phyloP scores from a whole-genome alignment of 495 filamentous ascomycete species.

The Neurospora sp. region DNA sequence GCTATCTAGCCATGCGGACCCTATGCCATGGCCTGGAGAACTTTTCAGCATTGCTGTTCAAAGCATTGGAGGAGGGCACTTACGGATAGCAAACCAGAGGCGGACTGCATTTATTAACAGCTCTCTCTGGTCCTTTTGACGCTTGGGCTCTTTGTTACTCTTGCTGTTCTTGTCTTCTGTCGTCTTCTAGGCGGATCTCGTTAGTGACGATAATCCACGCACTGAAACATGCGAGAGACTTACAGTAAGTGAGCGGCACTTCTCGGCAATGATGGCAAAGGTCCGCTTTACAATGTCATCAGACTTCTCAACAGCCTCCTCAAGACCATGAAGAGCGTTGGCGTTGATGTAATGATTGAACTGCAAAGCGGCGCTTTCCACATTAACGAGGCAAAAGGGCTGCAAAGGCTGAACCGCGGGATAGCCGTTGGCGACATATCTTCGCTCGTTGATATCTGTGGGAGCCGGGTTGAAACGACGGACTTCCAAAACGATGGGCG shows the following conservation, averaged over 20 bases:
- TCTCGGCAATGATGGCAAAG: constrained; percentile 13
- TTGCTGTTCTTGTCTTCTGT: neutral
- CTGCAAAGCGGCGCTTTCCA: constrained; percentile 18
- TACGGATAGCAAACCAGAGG: constrained; percentile 35
- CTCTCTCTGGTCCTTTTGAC: constrained; percentile 4
- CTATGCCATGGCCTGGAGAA: constrained; percentile 15
- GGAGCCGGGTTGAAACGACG: constrained; percentile 21
- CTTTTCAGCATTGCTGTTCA: neutral
- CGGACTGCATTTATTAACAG: constrained; percentile 22
- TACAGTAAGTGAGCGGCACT: constrained; percentile 11
- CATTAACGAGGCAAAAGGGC: constrained; percentile 27
- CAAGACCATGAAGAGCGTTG: constrained; percentile 14
- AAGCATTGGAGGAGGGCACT: constrained; percentile 3
- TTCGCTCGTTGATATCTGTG: constrained; percentile 20
- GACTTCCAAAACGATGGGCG: constrained; percentile 23
- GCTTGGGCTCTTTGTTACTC: neutral
- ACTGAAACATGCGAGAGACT: neutral
- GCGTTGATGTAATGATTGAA: constrained; percentile 24
- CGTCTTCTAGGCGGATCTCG: neutral
- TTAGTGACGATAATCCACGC: neutral
- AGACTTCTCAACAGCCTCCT: constrained; percentile 5
- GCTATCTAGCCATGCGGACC: constrained; percentile 27
- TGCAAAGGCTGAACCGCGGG: constrained; percentile 11
- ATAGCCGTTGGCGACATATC: constrained; percentile 15
- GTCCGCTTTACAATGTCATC: constrained; percentile 10